Conservation (phyloP, 306 rosid genomes). For the Bauhinia variegata region DNA sequence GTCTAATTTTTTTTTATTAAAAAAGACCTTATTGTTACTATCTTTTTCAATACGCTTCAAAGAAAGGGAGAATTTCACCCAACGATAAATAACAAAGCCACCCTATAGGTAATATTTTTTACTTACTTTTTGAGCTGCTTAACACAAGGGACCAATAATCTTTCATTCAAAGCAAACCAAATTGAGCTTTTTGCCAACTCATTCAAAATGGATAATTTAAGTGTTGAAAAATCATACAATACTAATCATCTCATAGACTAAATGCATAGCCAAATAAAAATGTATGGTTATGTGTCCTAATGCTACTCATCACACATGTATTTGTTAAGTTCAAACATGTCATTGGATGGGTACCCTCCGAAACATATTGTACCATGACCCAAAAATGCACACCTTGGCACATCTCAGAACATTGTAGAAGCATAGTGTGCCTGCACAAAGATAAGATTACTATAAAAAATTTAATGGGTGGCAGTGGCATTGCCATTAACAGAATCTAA, state of each 20-base stretch:
- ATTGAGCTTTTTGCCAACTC: constrained; percentile 11
- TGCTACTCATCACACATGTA: constrained; percentile 37
- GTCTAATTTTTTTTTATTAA: too few species aligned
- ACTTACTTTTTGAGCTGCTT: too few species aligned
- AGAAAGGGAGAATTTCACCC: background rate
- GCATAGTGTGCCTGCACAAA: constrained; percentile 41
- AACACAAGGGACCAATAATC: constrained; percentile 28
- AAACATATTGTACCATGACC: constrained; percentile 41
- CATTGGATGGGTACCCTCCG: constrained; percentile 44
- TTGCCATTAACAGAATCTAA: constrained; percentile 34
- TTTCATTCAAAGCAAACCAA: constrained; percentile 13
- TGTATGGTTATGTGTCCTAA: constrained; percentile 31
- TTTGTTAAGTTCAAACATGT: constrained; percentile 41
- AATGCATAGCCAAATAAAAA: constrained; percentile 22
- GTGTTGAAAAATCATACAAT: too few species aligned
- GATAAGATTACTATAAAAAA: constrained; percentile 39
- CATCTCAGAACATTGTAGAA: constrained; percentile 55
- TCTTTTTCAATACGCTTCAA: background rate
- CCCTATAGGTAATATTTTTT: too few species aligned
- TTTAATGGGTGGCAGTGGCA: constrained; percentile 31
- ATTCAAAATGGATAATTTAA: too few species aligned
- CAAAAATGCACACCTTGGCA: constrained; percentile 42
- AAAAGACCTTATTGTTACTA: too few species aligned
- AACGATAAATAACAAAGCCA: background rate
- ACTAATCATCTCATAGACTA: too few species aligned